Evolutionary conservation across 2,329 filamentous ascomycete species (phyloP), one percentile per base, ranked within the genome.

Genomic region (Aspergillus tubingensis): DNA sequence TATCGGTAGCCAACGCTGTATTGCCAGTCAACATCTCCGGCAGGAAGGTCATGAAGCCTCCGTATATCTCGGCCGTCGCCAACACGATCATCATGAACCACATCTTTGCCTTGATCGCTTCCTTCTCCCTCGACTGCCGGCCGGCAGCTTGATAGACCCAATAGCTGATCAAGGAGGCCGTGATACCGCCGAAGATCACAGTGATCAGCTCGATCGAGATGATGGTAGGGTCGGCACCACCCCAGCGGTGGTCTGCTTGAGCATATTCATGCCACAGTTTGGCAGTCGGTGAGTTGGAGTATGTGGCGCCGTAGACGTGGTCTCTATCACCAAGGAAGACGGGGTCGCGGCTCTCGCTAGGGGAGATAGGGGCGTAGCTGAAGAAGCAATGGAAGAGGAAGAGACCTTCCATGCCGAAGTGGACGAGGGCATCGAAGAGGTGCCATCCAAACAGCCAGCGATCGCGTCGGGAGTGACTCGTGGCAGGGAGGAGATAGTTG

Each of bases 311-410:
- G 66, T 88, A 88, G 36, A 85, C 66, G n/a, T 83, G 75, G 63
- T 85, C 80, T 17, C 77, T 70, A n/a, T 75, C 70, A 21, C 82
- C 82, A 3, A 87, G 77, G 73, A 87, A 87, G 69, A 81, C 81
- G 21, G 77, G 77, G 2, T 70, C 68, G 6, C 60, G 56, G 17
- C 52, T 62, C 25, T 68, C 57, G n/a, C 68, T 70, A 41, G 76
- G 75, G 7, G 80, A 76, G 41, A 85, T 73, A 19, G 75, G 70
- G 51, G 77, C 77, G 69, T 81, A 87, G 67, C 83, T 83, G 83
- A 92, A 94, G 84, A 98, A 96, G 81, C 91, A 96, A 79, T 96
- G 91, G 83, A 92, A 97, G 23, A 97, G 86, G 77, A 92, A 98
- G 70, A 87, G 89, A 57, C 92, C 93, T 80, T 98, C 94, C 74